These are phyloP conservation scores for Zanthoxylum bungeanum DNA, from an alignment of 345 rosid genomes.

Conservation along the genomic window DNA sequence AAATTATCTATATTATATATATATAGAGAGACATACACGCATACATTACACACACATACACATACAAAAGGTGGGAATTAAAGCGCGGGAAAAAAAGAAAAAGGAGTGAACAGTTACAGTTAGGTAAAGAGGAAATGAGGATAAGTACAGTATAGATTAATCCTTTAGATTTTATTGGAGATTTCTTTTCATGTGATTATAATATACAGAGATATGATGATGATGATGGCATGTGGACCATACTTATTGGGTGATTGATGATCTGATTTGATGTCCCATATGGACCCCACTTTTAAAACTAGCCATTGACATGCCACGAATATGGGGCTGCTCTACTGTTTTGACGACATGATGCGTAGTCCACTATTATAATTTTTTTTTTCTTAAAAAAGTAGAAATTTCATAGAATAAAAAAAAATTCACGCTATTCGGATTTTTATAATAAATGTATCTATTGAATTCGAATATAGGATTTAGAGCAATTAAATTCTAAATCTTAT, in stretches of 20 bases:
- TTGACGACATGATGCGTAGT: no score
- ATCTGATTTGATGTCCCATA: not conserved
- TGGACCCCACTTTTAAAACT: not conserved
- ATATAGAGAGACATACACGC: no score
- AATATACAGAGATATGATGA: not conserved
- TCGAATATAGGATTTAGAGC: no score
- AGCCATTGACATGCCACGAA: not conserved
- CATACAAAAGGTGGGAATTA: constrained; percentile 20
- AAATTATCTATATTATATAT: no score
- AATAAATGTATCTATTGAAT: no score
- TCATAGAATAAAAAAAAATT: no score
- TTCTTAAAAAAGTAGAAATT: no score
- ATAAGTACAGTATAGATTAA: not conserved
- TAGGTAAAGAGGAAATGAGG: not conserved
- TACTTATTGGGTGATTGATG: not conserved
- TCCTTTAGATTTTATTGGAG: not conserved
- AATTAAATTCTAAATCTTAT: no score
- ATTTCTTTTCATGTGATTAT: not conserved
- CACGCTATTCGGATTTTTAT: no score
- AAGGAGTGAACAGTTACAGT: not conserved
- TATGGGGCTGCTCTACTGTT: constrained; percentile 18
- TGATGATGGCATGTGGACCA: not conserved
- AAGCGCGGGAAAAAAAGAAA: constrained; percentile 30
- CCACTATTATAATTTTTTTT: no score
- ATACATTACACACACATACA: not conserved